phyloP scores from a whole-genome alignment of 139 green algal genomes.

The Chlamydomonas asymmetrica region DNA sequence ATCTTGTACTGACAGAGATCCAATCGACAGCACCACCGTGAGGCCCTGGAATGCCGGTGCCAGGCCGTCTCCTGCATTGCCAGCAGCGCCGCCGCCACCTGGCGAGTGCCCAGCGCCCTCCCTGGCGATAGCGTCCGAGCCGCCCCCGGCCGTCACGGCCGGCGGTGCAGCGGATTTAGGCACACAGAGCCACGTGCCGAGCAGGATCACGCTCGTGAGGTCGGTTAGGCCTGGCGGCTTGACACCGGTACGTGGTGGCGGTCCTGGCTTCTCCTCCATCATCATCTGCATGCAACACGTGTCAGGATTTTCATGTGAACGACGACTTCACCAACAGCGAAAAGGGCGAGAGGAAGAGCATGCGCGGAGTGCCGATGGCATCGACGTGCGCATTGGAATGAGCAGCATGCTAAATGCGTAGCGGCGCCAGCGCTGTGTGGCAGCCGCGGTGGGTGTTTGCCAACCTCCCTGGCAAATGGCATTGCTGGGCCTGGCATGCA shows the following conservation, averaged over 20 bases:
- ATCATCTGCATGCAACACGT: conserved; percentile 30
- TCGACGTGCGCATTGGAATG: too few species aligned
- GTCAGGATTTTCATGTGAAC: too few species aligned
- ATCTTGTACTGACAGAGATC: too few species aligned
- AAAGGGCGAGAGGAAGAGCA: background rate
- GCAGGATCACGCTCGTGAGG: background rate
- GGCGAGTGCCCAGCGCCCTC: background rate
- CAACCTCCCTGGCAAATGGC: too few species aligned
- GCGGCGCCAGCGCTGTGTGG: too few species aligned
- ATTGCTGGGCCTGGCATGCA: background rate
- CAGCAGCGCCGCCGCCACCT: too few species aligned
- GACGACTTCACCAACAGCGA: too few species aligned
- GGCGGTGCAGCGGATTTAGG: background rate
- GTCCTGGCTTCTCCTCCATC: conserved; percentile 30
- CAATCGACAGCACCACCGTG: background rate
- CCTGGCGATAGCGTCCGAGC: background rate
- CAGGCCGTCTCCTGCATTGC: too few species aligned
- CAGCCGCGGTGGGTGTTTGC: too few species aligned
- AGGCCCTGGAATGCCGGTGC: too few species aligned
- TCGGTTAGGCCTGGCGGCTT: conserved; percentile 24
- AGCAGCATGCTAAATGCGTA: too few species aligned
- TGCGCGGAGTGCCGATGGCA: too few species aligned
- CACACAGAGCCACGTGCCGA: background rate
- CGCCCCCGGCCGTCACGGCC: background rate
- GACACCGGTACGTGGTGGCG: background rate